phyloP scores from a whole-genome alignment of 305 asterid species.

The Fraxinus paxiana region DNA sequence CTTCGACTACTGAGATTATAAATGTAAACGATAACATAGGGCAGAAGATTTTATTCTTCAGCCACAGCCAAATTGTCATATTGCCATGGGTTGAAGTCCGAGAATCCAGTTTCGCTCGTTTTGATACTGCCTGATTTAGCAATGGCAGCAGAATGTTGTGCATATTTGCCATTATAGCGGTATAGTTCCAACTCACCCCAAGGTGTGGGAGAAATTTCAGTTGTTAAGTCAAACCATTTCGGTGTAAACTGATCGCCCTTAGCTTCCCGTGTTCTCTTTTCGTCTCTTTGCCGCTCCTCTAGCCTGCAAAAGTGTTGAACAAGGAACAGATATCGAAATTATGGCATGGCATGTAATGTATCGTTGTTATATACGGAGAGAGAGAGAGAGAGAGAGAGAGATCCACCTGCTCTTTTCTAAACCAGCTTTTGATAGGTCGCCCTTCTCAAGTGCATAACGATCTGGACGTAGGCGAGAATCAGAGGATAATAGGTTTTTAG shows the following conservation, averaged over 20 bases:
- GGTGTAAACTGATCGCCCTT: slow-evolving; percentile 20
- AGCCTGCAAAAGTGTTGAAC: slow-evolving; percentile 7
- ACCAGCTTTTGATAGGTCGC: not conserved
- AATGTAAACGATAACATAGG: not conserved
- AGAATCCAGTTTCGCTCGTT: slow-evolving; percentile 24
- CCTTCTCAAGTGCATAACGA: not conserved
- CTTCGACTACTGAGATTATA: not conserved
- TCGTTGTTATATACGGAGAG: not conserved
- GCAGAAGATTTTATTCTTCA: not conserved
- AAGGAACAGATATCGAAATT: not conserved
- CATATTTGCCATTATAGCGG: not conserved
- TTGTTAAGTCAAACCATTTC: slow-evolving; percentile 28
- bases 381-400: not conserved
- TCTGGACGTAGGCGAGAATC: not conserved
- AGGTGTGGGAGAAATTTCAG: not conserved
- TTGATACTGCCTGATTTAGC: slow-evolving; percentile 22
- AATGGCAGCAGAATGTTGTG: not conserved
- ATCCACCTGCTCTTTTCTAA: not conserved
- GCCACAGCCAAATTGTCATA: slow-evolving; percentile 26
- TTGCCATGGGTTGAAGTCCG: slow-evolving; percentile 57
- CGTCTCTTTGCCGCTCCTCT: slow-evolving; percentile 30
- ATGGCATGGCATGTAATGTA: not conserved
- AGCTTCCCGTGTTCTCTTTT: slow-evolving; percentile 26
- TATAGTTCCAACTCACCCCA: not conserved
- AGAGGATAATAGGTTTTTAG: not conserved